Base-by-base conservation (phyloP, 2,329 filamentous ascomycete species). In the Nothomitra cinnamomea region DNA sequence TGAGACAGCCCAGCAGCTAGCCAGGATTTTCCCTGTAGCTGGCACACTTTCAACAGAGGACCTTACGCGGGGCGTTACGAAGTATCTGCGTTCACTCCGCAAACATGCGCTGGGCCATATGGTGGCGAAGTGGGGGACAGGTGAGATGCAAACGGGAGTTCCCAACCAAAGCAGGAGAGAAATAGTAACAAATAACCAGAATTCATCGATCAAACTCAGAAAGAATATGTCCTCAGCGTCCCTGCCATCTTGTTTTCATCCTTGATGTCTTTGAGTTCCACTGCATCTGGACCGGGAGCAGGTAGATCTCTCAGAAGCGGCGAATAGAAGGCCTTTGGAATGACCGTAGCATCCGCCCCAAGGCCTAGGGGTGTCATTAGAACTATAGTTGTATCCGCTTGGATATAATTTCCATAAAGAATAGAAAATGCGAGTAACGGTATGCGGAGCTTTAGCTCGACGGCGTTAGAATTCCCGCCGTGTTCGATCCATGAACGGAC, bases 341-440 rank as follows among this genome's bases (percentile, higher is more conserved):
- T 60, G 6, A 58, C 58, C 5, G 55, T 17, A 4, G 60, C 56
- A 35, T 56, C 43, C 1, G 65, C 64, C 1, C 65, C 65, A 38
- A 64, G 58, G n/a, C 62, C 62, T 5, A 67, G 57, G 2, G 66
- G 58, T 12, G 63, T 64, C 12, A 59, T 56, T 2, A 63, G 55
- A 5, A 57, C 57, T 7, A 57, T 50, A 1, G 64, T 62, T 1
- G 62, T 66, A 40, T 66, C 62, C 13, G 57, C 32, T 1, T 32
- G 50, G 6, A 56, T 24, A 15, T 19, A 56, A 32, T 62, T 58
- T 5, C 56, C 58, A 35, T 58, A 55, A 48, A 65, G 54, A 17
- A 66, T 63, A 1, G 64, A 58, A 54, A 65, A 67, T 3, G 61
- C 62, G 5, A 67, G 56, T 12, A 65, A 56, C 5, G 64, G 65